Conservation (phyloP, 768 basidiomycete genomes). For the Mycena sanguinolenta region DNA sequence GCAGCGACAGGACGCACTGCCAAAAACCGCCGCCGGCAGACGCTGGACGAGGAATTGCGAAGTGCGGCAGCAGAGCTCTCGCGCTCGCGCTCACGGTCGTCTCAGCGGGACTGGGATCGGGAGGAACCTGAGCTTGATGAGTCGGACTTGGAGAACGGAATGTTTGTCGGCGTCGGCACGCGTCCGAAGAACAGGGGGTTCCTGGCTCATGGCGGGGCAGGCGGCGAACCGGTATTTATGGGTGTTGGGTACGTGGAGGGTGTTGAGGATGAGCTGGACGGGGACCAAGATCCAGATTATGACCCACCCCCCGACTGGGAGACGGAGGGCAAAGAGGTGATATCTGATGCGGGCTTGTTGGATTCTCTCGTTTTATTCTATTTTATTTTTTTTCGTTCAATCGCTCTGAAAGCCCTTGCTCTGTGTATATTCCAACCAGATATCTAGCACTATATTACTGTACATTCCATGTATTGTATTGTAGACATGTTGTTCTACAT, state of each 20-base stretch:
- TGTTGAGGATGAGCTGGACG: constrained; percentile 52
- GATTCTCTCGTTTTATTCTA: constrained; percentile 2
- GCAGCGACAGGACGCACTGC: constrained; percentile 3
- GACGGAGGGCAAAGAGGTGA: constrained; percentile 22
- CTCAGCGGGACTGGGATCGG: constrained; percentile 43
- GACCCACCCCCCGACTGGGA: constrained; percentile 24
- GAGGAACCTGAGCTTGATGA: constrained; percentile 49
- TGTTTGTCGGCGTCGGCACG: constrained; percentile 68
- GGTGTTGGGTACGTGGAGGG: constrained; percentile 76
- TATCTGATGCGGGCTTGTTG: constrained; percentile 10
- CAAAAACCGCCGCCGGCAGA: constrained; percentile 58
- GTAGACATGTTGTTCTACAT: constrained; percentile 9
- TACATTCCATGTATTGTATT: constrained; percentile 8
- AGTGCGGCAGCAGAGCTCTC: constrained; percentile 49
- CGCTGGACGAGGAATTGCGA: constrained; percentile 78
- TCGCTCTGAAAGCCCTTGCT: constrained; percentile 24
- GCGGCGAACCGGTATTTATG: constrained; percentile 79
- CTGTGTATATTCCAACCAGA: constrained; percentile 16
- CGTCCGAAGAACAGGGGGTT: constrained; percentile 70
- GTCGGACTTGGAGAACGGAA: constrained; percentile 55
- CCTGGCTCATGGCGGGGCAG: constrained; percentile 81
- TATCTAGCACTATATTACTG: constrained; percentile 8
- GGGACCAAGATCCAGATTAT: constrained; percentile 32
- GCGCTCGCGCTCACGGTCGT: constrained; percentile 37
- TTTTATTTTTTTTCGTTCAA: constrained; percentile 6